These are phyloP conservation scores for Cryphonectria nitschkei DNA, from an alignment of 2,329 filamentous ascomycete genomes.

Conservation along the genomic window DNA sequence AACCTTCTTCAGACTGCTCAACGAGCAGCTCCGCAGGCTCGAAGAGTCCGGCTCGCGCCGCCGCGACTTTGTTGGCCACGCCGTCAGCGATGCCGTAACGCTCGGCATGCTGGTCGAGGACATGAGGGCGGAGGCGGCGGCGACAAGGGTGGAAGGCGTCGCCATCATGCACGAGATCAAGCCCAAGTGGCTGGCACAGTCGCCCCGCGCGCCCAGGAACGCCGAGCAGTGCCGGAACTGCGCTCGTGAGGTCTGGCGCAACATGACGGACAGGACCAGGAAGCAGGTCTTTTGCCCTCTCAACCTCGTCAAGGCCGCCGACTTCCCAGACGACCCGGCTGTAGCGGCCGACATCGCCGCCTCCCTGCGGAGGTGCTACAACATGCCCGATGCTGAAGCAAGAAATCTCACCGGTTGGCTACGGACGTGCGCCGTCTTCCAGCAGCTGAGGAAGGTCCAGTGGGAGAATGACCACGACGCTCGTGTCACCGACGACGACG, in stretches of 20 bases:
- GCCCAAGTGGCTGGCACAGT: conserved; percentile 82
- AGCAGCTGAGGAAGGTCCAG: conserved; percentile 41
- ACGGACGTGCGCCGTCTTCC: conserved; percentile 42
- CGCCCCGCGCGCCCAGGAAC: conserved; percentile 66
- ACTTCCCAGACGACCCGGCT: conserved; percentile 31
- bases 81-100: conserved; percentile 54
- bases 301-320: conserved; percentile 52
- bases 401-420: conserved; percentile 37
- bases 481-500: conserved; percentile 48
- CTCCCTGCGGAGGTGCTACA: conserved; percentile 29
- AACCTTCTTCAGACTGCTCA: conserved; percentile 51
- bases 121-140: conserved; percentile 54
- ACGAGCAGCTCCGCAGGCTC: conserved; percentile 54
- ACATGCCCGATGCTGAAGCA: conserved; percentile 23
- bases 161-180: conserved; percentile 71
- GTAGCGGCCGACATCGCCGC: conserved; percentile 27
- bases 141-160: background rate
- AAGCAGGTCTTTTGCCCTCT: conserved; percentile 60
- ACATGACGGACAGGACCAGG: conserved; percentile 38
- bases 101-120: conserved; percentile 74
- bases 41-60: conserved; percentile 44
- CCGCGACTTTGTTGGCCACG: conserved; percentile 52
- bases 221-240: conserved; percentile 76
- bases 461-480: conserved; percentile 44
- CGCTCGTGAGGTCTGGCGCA: conserved; percentile 53